A percentile compares a stretch with the other conserved stretches of the same genome.
Conservation (phyloP, 805 yeast genomes). For the Barnettozyma botsteinii region DNA sequence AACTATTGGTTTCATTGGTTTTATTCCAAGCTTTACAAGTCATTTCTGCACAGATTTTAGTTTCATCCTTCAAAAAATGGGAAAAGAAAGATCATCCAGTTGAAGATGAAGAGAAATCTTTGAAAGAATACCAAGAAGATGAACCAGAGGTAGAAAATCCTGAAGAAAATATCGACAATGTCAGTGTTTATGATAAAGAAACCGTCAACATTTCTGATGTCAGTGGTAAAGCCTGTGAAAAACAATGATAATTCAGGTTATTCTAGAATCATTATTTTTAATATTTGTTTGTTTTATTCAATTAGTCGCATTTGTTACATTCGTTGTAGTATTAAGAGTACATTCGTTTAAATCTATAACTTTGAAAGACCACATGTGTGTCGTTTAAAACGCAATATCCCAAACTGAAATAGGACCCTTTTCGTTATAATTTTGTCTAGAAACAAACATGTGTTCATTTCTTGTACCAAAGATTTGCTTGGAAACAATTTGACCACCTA, state of each 20-base stretch:
- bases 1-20: conserved; percentile 73
- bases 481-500: conserved; percentile 85
- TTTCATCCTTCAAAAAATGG: conserved; percentile 67
- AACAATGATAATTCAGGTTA: neutral
- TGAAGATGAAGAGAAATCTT: conserved; percentile 18
- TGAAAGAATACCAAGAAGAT: neutral
- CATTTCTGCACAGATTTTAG: conserved; percentile 68
- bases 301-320: too few species aligned
- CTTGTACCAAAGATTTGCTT: conserved; percentile 70
- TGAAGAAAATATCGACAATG: conserved; percentile 1
- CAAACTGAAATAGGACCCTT: conserved; percentile 80
- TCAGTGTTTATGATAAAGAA: neutral
- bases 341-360: too few species aligned
- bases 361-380: too few species aligned
- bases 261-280: neutral
- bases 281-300: neutral
- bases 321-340: too few species aligned
- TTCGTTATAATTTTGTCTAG: conserved; percentile 65
- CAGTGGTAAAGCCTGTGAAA: neutral
- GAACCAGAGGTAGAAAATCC: conserved; percentile 7
- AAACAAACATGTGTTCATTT: conserved; percentile 58
- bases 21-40: conserved; percentile 87
- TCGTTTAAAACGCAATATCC: conserved; percentile 41
- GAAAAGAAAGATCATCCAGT: conserved; percentile 24
- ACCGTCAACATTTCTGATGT: neutral